Base-by-base conservation (phyloP, 768 basidiomycete genomes). In the Coprinellus aureogranulatus region DNA sequence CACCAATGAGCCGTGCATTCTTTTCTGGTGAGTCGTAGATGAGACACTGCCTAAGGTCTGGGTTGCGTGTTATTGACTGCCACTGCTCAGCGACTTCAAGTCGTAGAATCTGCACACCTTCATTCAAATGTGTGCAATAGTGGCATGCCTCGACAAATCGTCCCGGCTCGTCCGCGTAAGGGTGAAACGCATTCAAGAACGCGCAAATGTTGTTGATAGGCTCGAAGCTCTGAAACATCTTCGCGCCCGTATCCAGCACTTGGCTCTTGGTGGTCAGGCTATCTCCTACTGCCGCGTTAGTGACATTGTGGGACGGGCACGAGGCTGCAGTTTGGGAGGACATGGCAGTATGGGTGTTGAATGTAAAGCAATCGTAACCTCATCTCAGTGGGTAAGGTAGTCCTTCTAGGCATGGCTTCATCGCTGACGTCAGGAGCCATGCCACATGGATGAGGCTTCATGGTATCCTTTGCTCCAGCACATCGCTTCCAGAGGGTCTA, bases 31-130 rank as follows among this genome's bases (percentile, higher is more conserved):
- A 64, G 37, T 64, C 63, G 44, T 64, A 64, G 14, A 64, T 61
- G 28, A 62, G 40, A 51, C 63, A 64, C 50, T 64, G 63, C 31
- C 63, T 51, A n/a, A 64, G 52, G 26, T 64, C 63, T 64, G n/a
- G 26, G 14, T 31, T 27, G n/a, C n/a, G 46, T 23, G 25, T 40
- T 41, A 18, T 57, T 44, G 30, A 16, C 20, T 25, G 14, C 10
- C 41, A 40, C 18, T 47, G 34, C 6, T 34, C 26, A n/a, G n/a
- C n/a, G n/a, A n/a, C n/a, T n/a, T n/a, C n/a, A n/a, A n/a, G 37
- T 42, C 37, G 23, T 20, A 31, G 41, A 10, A n/a, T 6, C 14
- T 25, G 44, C 53, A 51, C 28, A 59, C 63, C 63, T 52, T 64
- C 61, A 40, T 60, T 60, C 28, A 60, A n/a, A 41, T 57, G 57